Conservation (phyloP, 2,329 filamentous ascomycete species). For the Diaporthe capsici region DNA sequence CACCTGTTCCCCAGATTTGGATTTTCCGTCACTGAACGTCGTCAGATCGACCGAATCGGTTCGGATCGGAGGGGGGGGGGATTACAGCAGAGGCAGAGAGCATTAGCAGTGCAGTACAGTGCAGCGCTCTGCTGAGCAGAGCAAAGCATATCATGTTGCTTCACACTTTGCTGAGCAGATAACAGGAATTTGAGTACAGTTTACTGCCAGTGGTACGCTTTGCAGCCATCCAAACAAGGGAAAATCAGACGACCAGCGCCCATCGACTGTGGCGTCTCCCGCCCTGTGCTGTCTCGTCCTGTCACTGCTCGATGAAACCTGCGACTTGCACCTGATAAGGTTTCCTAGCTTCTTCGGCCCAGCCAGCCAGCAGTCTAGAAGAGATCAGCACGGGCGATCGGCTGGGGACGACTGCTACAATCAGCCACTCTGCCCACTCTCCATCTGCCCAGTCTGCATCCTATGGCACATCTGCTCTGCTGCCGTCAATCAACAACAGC, state of each 20-base stretch:
- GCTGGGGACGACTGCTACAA: constrained; percentile 11
- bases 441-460: neutral
- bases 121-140: neutral
- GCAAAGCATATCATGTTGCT: neutral
- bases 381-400: constrained; percentile 28
- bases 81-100: neutral
- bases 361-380: neutral
- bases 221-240: neutral
- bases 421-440: constrained; percentile 24
- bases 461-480: neutral
- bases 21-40: constrained; percentile 42
- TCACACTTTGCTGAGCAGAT: neutral
- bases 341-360: constrained; percentile 9
- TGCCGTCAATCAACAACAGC: neutral
- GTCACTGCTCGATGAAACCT: constrained; percentile 32
- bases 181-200: neutral
- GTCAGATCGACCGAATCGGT: constrained; percentile 48
- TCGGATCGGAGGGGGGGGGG: constrained; percentile 17
- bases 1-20: constrained; percentile 39
- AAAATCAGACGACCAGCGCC: constrained; percentile 21
- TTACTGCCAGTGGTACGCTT: neutral
- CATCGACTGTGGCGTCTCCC: constrained; percentile 21
- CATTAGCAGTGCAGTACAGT: neutral
- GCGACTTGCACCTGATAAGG: constrained; percentile 13
- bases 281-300: constrained; percentile 19